These are phyloP conservation scores for Monosporascus sp. DNA, from an alignment of 2,329 filamentous ascomycete genomes.

Conservation along the genomic window DNA sequence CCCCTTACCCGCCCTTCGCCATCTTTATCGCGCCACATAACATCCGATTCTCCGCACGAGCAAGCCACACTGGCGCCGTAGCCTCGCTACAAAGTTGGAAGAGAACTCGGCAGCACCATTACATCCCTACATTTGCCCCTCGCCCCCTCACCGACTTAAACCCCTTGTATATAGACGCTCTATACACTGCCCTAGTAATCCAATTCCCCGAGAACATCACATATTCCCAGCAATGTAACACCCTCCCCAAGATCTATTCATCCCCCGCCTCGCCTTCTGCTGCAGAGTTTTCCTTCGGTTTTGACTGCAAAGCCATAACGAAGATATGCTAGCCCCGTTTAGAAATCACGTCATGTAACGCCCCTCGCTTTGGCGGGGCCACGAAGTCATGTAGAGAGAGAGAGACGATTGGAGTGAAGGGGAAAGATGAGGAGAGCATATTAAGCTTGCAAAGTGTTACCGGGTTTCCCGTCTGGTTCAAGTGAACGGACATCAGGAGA, in stretches of 20 bases:
- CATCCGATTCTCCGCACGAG: slow-evolving; percentile 23
- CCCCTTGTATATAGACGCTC: slow-evolving; percentile 28
- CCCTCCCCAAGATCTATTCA: slow-evolving; percentile 10
- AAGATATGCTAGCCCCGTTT: slow-evolving; percentile 25
- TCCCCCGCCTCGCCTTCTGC: slow-evolving; percentile 16
- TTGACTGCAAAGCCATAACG: slow-evolving; percentile 26
- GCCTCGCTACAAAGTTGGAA: slow-evolving; percentile 23
- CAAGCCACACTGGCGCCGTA: slow-evolving; percentile 16
- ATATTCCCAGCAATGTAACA: slow-evolving; percentile 13
- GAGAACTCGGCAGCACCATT: slow-evolving; percentile 21
- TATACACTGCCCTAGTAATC: slow-evolving; percentile 24
- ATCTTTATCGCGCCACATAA: slow-evolving; percentile 14
- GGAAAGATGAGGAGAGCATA: slow-evolving; percentile 10
- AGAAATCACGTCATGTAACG: slow-evolving; percentile 31
- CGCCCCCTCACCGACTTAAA: slow-evolving; percentile 13
- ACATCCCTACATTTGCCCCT: slow-evolving; percentile 5
- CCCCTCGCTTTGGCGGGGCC: slow-evolving; percentile 21
- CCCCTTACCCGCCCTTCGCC: slow-evolving; percentile 10
- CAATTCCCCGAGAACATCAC: slow-evolving; percentile 24
- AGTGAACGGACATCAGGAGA: slow-evolving; percentile 22
- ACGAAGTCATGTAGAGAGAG: slow-evolving; percentile 32
- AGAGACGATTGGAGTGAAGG: slow-evolving; percentile 15
- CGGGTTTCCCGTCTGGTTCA: slow-evolving; percentile 20
- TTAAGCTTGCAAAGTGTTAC: slow-evolving; percentile 6
- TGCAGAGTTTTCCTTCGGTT: slow-evolving; percentile 30